Conservation (phyloP, 495 filamentous ascomycete genomes). For the Trichoderma reesei region DNA sequence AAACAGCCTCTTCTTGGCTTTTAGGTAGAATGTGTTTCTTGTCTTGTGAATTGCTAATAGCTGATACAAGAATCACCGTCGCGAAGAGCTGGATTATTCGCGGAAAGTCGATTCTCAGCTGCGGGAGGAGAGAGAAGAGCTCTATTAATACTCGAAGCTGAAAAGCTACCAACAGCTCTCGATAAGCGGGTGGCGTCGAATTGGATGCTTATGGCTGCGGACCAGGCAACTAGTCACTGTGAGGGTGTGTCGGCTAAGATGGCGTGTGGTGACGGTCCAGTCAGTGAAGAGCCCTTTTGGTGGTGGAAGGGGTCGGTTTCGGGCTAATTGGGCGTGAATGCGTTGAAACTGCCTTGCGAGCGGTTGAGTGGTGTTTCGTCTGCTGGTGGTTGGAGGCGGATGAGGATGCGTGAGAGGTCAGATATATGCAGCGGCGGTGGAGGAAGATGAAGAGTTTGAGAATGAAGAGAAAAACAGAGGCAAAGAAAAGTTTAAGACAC, state of each 20-base stretch:
- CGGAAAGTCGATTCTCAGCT: neutral
- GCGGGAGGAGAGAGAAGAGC: neutral
- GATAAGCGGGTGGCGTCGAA: conserved; percentile 5
- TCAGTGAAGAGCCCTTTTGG: neutral
- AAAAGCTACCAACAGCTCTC: neutral
- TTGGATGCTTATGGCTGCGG: neutral
- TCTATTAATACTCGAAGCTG: neutral
- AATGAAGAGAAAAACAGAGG: neutral
- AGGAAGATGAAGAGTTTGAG: neutral
- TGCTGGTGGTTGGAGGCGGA: neutral
- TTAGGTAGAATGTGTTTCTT: neutral
- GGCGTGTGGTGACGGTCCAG: conserved; percentile 4
- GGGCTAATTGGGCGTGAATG: neutral
- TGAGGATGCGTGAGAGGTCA: neutral
- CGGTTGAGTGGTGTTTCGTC: neutral
- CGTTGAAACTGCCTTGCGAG: neutral
- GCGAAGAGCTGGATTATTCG: neutral
- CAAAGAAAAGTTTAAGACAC: too few species aligned
- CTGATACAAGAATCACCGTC: neutral
- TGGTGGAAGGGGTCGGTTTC: neutral
- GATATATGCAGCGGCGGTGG: neutral
- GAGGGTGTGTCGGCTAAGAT: neutral
- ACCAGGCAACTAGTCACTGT: neutral
- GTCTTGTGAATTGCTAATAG: neutral
- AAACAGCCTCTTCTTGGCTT: neutral